A percentile compares a stretch with the other conserved stretches of the same genome.
phyloP scores from a whole-genome alignment of 1,284 basidiomycete species.

The Sparassis latifolia region DNA sequence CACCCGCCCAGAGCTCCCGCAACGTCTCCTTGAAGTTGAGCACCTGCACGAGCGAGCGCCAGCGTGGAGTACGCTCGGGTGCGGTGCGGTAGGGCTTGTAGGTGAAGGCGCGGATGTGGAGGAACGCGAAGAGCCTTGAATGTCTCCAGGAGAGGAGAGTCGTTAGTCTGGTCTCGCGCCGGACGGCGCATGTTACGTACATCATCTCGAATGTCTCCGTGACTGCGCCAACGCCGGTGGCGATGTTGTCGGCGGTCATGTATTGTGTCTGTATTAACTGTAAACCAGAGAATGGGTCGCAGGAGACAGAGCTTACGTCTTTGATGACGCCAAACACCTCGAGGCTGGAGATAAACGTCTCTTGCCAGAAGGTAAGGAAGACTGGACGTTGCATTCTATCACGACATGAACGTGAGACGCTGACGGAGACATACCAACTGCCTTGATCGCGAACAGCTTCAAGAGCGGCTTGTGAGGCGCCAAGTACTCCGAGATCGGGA shows the following conservation, averaged over 20 bases:
- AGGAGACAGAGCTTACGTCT: constrained; percentile 36
- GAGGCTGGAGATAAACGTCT: constrained; percentile 55
- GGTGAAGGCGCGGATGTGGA: constrained; percentile 72
- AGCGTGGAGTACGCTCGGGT: constrained; percentile 38
- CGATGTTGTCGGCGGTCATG: constrained; percentile 72
- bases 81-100: constrained; percentile 55
- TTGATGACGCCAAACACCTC: constrained; percentile 60
- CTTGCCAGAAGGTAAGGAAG: constrained; percentile 80
- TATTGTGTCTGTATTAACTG: constrained; percentile 39
- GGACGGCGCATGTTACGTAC: constrained; percentile 33
- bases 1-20: constrained; percentile 50
- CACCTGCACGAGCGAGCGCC: constrained; percentile 52
- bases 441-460: constrained; percentile 70
- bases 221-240: constrained; percentile 66
- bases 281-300: not conserved
- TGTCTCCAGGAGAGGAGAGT: not conserved
- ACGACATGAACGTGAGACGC: not conserved
- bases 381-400: constrained; percentile 30
- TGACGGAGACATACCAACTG: constrained; percentile 46
- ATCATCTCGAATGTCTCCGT: constrained; percentile 75
- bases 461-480: constrained; percentile 59
- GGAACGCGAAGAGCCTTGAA: constrained; percentile 53
- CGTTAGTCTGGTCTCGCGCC: not conserved
- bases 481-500: constrained; percentile 51
- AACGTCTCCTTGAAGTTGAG: constrained; percentile 65